Conservation (phyloP, 2,329 filamentous ascomycete genomes). For the Fusarium nurragi region DNA sequence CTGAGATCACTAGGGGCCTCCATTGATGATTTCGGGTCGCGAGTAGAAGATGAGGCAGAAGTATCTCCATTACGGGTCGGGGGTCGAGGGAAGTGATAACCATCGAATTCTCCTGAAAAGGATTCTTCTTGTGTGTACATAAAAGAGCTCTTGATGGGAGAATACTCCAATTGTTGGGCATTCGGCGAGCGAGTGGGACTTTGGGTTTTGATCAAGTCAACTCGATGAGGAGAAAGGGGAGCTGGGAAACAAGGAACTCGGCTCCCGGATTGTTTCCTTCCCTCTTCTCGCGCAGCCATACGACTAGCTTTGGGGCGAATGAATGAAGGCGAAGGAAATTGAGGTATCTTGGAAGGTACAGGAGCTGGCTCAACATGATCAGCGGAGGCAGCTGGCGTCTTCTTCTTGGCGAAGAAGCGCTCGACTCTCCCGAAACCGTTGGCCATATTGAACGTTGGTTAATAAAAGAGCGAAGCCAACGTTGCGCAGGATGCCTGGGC, state of each 20-base stretch:
- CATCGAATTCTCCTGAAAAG: constrained; percentile 46
- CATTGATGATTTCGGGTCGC: constrained; percentile 33
- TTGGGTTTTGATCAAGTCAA: constrained; percentile 23
- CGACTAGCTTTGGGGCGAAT: constrained; percentile 64
- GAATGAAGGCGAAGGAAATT: constrained; percentile 64
- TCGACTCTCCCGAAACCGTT: constrained; percentile 61
- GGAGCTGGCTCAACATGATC: constrained; percentile 39
- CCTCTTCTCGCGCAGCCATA: constrained; percentile 67
- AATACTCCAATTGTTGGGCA: constrained; percentile 27
- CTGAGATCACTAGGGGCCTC: constrained; percentile 42
- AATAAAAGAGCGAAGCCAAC: constrained; percentile 19
- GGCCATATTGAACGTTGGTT: constrained; percentile 53
- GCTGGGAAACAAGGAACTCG: constrained; percentile 46
- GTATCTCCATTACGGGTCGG: constrained; percentile 44
- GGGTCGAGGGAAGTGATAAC: constrained; percentile 52
- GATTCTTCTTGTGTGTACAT: constrained; percentile 36
- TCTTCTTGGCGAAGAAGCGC: constrained; percentile 61
- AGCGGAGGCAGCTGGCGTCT: constrained; percentile 41
- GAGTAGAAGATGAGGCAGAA: constrained; percentile 39
- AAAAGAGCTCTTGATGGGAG: constrained; percentile 43
- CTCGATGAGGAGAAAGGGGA: constrained; percentile 28
- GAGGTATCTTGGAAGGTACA: constrained; percentile 44
- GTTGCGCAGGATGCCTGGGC: constrained; percentile 40
- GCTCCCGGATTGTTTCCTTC: constrained; percentile 44
- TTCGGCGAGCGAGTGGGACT: constrained; percentile 21